Evolutionary conservation across 371 early-diverging fungal genomes (phyloP), one percentile per base, ranked within the genome.

Genomic region (Actinomucor elegans): DNA sequence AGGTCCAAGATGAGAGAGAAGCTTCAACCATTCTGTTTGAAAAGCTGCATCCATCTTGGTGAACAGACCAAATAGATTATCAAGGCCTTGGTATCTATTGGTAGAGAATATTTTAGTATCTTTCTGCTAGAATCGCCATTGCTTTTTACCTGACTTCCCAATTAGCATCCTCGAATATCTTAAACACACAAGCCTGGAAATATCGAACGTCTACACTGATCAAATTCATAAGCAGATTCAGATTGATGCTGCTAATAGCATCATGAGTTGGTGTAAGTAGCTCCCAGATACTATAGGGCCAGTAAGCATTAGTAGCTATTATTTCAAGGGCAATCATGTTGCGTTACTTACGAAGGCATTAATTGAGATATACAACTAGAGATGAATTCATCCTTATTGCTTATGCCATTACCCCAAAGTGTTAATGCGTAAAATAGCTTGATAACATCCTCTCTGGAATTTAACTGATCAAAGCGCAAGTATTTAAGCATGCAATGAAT

Each of bases 1-100:
- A 3, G 77, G 77, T 0, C 81, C 81, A n/a, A 81, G 54, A 36
- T 70, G 56, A 5, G 75, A 66, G 9, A 81, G 66, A 29, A 73
- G 51, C 0, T 69, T 70, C 8, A 75, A 49, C 73, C 77, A 77
- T 55, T 77, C 71, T 1, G 67, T 69, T 43, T 79, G 74, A 50
- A 75, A 73, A 15, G 68, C 64, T 20, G 64, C 73, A 57, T 81
- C 81, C 66, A 81, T 68, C 40, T 81, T 81, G 3, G 81, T 70
- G 44, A 81, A 81, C 5, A 81, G 45, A 4, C 79, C 79, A 54
- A 69, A 79, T 5, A 79, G 49, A 35, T 81, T 67, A 51, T 81
- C 81, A 5, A 81, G 61, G 2, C 69, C 77, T 46, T 71, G 67
- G 37, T 68, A 81, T 42, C 79, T 75, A 47, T 21, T 32, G 14